Evolutionary conservation across 2,329 filamentous ascomycete species (phyloP).

Genomic region (Scopulariopsis brevicaulis): DNA sequence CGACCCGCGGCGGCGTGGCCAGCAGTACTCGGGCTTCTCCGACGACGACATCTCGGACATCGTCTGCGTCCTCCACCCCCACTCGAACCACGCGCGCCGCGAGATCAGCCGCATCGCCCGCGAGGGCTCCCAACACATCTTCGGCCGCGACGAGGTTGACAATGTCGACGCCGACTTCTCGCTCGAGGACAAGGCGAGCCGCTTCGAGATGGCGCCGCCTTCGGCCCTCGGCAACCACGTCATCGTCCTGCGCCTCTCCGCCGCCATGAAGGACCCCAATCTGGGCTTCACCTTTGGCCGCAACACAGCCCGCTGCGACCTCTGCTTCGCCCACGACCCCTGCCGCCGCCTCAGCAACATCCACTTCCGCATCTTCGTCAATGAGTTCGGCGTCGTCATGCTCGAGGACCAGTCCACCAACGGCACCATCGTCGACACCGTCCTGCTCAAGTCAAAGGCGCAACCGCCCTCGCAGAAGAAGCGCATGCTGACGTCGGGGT

Average conservation of each 20-base stretch:
- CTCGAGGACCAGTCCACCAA: constrained; percentile 93
- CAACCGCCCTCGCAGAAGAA: constrained; percentile 21
- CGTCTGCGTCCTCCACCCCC: constrained; percentile 77
- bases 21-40: constrained; percentile 71
- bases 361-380: constrained; percentile 93
- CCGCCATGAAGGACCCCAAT: constrained; percentile 52
- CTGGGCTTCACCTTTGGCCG: constrained; percentile 82
- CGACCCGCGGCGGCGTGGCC: constrained; percentile 68
- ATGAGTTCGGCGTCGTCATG: constrained; percentile 78
- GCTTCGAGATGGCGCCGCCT: constrained; percentile 36
- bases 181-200: constrained; percentile 34
- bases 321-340: constrained; percentile 55
- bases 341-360: constrained; percentile 75
- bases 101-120: constrained; percentile 48
- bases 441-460: constrained; percentile 40
- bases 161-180: constrained; percentile 39
- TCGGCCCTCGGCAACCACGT: constrained; percentile 44
- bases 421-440: constrained; percentile 75
- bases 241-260: constrained; percentile 72
- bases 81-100: constrained; percentile 57
- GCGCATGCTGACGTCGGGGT: constrained; percentile 61
- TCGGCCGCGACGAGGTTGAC: constrained; percentile 35
- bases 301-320: constrained; percentile 59
- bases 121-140: constrained; percentile 35
- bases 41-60: constrained; percentile 81